Base-by-base conservation (phyloP, 495 filamentous ascomycete species). In the Penicillium macrosclerotiorum region DNA sequence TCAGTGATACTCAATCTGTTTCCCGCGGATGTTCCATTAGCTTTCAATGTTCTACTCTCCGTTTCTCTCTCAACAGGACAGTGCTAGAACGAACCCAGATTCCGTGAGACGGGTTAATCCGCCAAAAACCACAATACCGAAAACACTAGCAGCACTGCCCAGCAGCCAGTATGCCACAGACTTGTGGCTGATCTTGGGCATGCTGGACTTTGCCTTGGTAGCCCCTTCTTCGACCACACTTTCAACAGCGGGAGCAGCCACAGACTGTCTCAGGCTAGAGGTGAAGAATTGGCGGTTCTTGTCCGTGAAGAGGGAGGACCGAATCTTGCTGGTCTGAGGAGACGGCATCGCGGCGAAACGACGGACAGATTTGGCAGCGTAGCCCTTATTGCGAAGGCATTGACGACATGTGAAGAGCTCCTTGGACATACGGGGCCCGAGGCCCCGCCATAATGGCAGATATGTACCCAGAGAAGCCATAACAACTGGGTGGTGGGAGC, bases 51-150 rank as follows among this genome's bases (percentile, higher is more conserved):
- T 39, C 36, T 34, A 9, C n/a, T n/a, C n/a, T n/a, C n/a, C n/a
- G n/a, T 35, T 34, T 3, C 4, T n/a, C 4, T 18, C 8, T 23
- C 0, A 13, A 11, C 5, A 5, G 13, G 14, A n/a, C 8, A 36
- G 5, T 12, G 5, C 11, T 5, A 18, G 17, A 37, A 62, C 72
- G 46, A 82, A 95, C 89, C 92, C 93, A 47, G 93, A 98, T 70
- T 98, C 93, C 5, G 93, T 98, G 38, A 98, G 72, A 40, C 93
- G 75, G 19, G 93, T 98, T 42, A 98, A 73, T 2, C 93, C 93
- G 25, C 93, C 93, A 62, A 95, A 95, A 7, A 98, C 80, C 14
- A 97, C 94, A 55, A 98, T 91, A 48, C 93, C 93, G 68, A 98
- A 97, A 19, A 96, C 91, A 63, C 86, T 88, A 16, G 78, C 87